phyloP scores from a whole-genome alignment of 768 basidiomycete genomes.

The Phanerochaete carnosa region DNA sequence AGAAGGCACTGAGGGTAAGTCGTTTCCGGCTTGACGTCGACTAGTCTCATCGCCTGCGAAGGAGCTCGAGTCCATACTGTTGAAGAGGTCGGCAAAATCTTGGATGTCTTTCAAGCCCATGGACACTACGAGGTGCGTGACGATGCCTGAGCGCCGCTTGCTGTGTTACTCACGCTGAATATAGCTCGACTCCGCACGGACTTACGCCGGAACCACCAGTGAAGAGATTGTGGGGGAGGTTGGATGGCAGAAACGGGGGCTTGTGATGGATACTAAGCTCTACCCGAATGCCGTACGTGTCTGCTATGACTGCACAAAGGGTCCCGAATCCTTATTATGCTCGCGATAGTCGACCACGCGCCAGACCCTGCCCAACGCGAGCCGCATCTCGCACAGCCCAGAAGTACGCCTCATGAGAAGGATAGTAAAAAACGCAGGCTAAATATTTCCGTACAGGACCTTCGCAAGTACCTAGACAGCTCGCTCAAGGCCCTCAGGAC shows the following conservation, averaged over 20 bases:
- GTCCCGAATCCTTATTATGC: background rate
- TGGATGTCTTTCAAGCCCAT: conserved; percentile 51
- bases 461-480: conserved; percentile 19
- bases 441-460: background rate
- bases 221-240: conserved; percentile 46
- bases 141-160: background rate
- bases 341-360: background rate
- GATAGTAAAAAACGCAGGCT: background rate
- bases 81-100: conserved; percentile 45
- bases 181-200: conserved; percentile 27
- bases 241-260: conserved; percentile 44
- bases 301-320: background rate
- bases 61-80: conserved; percentile 45
- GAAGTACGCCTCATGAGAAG: background rate
- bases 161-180: background rate
- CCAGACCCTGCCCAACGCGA: background rate
- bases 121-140: conserved; percentile 50
- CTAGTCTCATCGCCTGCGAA: background rate
- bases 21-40: background rate
- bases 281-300: conserved; percentile 21
- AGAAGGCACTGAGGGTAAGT: conserved; percentile 38
- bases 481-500: conserved; percentile 45
- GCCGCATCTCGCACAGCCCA: conserved; percentile 6
- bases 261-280: conserved; percentile 60
- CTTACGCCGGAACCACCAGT: conserved; percentile 28